phyloP scores from a whole-genome alignment of 176 grass and related monocot genomes.

The Oryza glumipatula region DNA sequence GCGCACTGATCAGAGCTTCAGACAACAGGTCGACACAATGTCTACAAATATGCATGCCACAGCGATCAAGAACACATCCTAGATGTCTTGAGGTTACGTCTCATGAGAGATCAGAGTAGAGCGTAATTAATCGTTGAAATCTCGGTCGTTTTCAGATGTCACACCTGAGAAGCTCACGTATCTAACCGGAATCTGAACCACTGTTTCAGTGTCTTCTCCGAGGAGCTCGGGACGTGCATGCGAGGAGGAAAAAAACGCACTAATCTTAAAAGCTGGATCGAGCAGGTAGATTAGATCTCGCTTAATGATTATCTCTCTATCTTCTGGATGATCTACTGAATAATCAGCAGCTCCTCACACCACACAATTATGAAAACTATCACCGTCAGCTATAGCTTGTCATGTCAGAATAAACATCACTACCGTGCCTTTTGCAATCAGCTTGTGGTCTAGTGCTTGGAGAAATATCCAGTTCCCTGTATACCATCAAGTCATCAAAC shows the following conservation, averaged over 20 bases:
- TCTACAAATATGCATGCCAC: neutral
- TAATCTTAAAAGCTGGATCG: neutral
- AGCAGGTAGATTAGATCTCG: slow-evolving; percentile 6
- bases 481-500: slow-evolving; percentile 12
- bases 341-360: slow-evolving; percentile 1
- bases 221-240: neutral
- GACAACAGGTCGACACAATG: neutral
- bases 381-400: neutral
- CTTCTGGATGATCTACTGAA: neutral
- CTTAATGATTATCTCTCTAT: neutral
- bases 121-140: neutral
- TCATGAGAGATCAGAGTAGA: neutral
- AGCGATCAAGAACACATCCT: neutral
- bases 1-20: neutral
- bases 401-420: slow-evolving; percentile 3
- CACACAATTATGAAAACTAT: slow-evolving; percentile 7
- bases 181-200: neutral
- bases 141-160: neutral
- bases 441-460: neutral
- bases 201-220: slow-evolving; percentile 11
- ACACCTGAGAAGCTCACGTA: slow-evolving; percentile 7
- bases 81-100: neutral
- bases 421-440: neutral
- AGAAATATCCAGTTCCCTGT: slow-evolving; percentile 7
- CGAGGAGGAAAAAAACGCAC: neutral